These are phyloP conservation scores for Alternaria viburni DNA, from an alignment of 2,329 filamentous ascomycete species.

Conservation along the genomic window DNA sequence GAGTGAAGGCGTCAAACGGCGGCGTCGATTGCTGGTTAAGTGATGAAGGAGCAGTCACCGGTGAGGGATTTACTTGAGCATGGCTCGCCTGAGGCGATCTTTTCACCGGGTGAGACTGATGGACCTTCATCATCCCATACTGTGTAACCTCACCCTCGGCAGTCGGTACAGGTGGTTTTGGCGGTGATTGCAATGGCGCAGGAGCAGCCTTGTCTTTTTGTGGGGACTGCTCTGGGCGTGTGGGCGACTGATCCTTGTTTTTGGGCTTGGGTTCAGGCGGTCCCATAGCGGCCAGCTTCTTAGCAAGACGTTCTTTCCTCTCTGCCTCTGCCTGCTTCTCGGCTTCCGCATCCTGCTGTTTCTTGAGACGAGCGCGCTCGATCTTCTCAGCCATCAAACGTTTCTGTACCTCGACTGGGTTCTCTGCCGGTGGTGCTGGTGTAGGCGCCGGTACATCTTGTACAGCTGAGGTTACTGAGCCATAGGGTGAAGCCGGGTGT, in stretches of 20 bases:
- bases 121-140: constrained; percentile 68
- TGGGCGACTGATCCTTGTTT: constrained; percentile 47
- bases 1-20: constrained; percentile 26
- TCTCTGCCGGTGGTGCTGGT: constrained; percentile 59
- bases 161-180: constrained; percentile 64
- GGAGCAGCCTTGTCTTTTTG: constrained; percentile 54
- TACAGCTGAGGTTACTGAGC: constrained; percentile 34
- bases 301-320: constrained; percentile 71
- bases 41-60: constrained; percentile 29
- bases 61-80: constrained; percentile 22
- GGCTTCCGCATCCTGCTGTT: constrained; percentile 61
- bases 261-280: constrained; percentile 52
- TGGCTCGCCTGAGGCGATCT: constrained; percentile 31
- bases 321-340: constrained; percentile 76
- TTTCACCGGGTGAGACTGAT: constrained; percentile 60
- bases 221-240: constrained; percentile 43
- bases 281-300: constrained; percentile 74
- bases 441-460: constrained; percentile 37
- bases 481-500: constrained; percentile 46
- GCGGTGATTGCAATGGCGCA: constrained; percentile 52
- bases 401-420: constrained; percentile 69
- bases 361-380: constrained; percentile 71
- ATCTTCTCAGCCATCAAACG: constrained; percentile 73
- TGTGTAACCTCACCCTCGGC: constrained; percentile 64
- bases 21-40: constrained; percentile 22